These are phyloP conservation scores for Linnemannia hyalina DNA, from an alignment of 192 early-diverging fungal genomes.

Conservation along the genomic window DNA sequence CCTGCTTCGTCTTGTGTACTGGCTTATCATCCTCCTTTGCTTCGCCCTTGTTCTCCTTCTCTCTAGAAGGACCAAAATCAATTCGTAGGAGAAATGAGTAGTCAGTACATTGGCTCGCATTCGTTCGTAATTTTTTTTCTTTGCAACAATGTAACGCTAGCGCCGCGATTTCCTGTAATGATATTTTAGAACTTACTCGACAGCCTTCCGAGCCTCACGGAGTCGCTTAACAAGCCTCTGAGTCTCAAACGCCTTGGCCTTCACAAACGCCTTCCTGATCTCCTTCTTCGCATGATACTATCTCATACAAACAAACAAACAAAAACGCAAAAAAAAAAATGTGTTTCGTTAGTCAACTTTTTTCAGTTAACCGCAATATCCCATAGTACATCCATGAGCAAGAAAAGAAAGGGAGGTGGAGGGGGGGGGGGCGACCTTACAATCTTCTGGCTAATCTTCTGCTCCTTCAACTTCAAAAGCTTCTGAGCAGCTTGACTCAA, in stretches of 20 bases:
- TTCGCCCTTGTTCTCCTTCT: neutral
- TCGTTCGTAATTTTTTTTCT: neutral
- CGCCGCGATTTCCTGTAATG: neutral
- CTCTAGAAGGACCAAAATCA: neutral
- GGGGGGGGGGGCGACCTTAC: conserved; percentile 10
- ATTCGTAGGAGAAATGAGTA: neutral
- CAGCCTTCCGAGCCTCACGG: conserved; percentile 33
- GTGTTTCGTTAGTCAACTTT: neutral
- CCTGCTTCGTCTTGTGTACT: conserved; percentile 35
- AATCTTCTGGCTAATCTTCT: conserved; percentile 53
- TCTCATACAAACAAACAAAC: neutral
- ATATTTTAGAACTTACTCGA: conserved; percentile 24
- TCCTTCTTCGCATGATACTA: conserved; percentile 54
- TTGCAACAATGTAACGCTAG: neutral
- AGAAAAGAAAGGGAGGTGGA: no score
- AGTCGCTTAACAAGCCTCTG: conserved; percentile 45
- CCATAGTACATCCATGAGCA: neutral
- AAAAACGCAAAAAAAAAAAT: neutral
- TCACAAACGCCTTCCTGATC: conserved; percentile 47
- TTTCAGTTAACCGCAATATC: neutral
- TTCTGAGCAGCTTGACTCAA: conserved; percentile 24
- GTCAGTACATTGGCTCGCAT: neutral
- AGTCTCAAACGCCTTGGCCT: conserved; percentile 34
- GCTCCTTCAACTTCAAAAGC: conserved; percentile 36
- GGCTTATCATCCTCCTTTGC: conserved; percentile 12